phyloP scores from a whole-genome alignment of 192 early-diverging fungal species.

The Backusella mclennaniae region DNA sequence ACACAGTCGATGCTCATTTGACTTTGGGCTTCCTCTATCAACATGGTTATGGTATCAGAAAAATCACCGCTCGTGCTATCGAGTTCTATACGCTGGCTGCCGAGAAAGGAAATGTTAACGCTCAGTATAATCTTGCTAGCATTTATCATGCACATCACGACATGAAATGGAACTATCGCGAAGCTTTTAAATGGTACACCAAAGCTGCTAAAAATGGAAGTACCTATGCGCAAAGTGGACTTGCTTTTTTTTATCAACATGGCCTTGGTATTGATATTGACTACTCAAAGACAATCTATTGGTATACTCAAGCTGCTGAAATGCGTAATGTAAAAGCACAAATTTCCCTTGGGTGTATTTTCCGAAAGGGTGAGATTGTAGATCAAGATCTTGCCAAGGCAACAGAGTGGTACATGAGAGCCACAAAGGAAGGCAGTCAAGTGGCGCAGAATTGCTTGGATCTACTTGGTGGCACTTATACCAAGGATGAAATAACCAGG shows the following conservation, averaged over 20 bases:
- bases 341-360: not conserved
- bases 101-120: not conserved
- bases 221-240: too few relatives aligned
- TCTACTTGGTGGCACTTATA: not conserved
- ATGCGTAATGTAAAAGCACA: not conserved
- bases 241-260: not conserved
- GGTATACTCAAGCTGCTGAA: not conserved
- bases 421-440: not conserved
- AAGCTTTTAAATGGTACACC: not conserved
- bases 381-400: not conserved
- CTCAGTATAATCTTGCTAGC: not conserved
- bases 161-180: not conserved
- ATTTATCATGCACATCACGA: not conserved
- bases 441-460: not conserved
- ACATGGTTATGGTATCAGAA: too few relatives aligned
- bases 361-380: not conserved
- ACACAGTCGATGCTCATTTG: not conserved
- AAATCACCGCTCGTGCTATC: not conserved
- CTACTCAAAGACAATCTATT: not conserved
- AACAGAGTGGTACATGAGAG: not conserved
- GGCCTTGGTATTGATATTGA: not conserved
- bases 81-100: not conserved
- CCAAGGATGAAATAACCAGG: not conserved
- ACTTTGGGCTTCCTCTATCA: not conserved
- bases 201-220: too few relatives aligned